phyloP scores from a whole-genome alignment of 1,284 basidiomycete species.

The Ustilago loliicola region DNA sequence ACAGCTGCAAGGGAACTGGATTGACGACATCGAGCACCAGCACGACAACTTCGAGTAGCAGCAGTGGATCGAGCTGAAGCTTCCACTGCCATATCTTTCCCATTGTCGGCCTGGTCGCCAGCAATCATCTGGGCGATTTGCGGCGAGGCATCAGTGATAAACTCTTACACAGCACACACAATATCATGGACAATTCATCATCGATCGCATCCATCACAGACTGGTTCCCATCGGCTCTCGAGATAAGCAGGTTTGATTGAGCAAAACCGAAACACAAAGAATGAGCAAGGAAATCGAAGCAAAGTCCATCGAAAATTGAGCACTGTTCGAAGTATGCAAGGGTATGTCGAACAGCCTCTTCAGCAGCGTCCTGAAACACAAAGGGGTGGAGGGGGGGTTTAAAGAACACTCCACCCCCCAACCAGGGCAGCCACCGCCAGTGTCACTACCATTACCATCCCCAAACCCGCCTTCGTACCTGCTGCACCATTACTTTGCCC shows the following conservation, averaged over 20 bases:
- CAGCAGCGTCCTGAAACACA: too few relatives aligned
- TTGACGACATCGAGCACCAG: conserved; percentile 42
- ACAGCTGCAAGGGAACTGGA: conserved; percentile 60
- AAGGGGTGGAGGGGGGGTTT: too few relatives aligned
- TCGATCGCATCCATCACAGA: not conserved
- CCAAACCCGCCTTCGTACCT: not conserved
- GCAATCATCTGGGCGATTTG: too few relatives aligned
- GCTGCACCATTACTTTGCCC: not conserved
- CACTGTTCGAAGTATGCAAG: not conserved
- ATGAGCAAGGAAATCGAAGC: not conserved
- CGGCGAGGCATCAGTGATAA: not conserved
- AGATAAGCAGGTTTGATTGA: not conserved
- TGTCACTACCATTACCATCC: not conserved
- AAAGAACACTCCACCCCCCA: conserved; percentile 5
- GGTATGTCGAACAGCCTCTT: not conserved
- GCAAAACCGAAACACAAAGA: not conserved
- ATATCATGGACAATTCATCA: conserved; percentile 3
- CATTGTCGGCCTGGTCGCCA: not conserved
- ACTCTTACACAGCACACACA: not conserved
- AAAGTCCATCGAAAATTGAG: not conserved
- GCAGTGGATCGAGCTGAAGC: not conserved
- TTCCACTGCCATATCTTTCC: not conserved
- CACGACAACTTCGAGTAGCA: conserved; percentile 17
- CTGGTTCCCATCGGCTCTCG: not conserved
- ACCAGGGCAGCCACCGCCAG: not conserved